Evolutionary conservation across 2,329 filamentous ascomycete species (phyloP), one percentile per base, ranked within the genome.

Genomic region (Ophiocordyceps unilateralis): DNA sequence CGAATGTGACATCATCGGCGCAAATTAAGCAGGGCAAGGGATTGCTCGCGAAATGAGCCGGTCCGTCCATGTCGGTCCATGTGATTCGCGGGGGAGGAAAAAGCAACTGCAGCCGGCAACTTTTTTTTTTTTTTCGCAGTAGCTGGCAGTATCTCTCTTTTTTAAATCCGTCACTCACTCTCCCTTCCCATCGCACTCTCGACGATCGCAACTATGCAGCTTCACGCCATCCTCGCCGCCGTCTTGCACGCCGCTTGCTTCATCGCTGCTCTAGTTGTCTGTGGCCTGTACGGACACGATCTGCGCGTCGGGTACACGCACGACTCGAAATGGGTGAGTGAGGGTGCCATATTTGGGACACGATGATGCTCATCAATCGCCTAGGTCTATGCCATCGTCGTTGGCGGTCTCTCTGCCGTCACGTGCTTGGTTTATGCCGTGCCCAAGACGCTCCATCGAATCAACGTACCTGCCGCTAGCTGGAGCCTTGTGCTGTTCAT

Each of bases 271-370:
- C 62, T 93, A 45, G 73, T 81, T 1, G 81, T 91, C 43, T 78
- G 81, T 49, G 87, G 82, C 1, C 73, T 94, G 19, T 94, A 91
- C 50, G 83, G 78, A 30, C 62, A 70, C 21, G 82, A 89, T 55
- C 63, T 91, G 6, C 61, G 74, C 46, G 59, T 61, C 20, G 74
- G 76, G 1, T 57, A 64, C 32, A 61, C 73, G 17, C 56, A 65
- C 5, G 56, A 67, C 43, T 28, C 39, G 3, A 81, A 78, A 72
- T 91, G 82, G 82, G 78, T 85, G 59, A 51, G 20, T 8, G 20
- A 23, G 20, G 12, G 20, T 20, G 19, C 19, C 5, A n/a, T n/a
- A n/a, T n/a, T 2, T n/a, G 19, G 32, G 32, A 34, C 14, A n/a
- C 15, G 15, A 15, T n/a, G 14, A 34, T n/a, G 30, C 15, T 17